Evolutionary conservation across 176 grass and related monocot species (phyloP), one percentile per base, ranked within the genome.

Genomic region (Rhynchospora pubera): DNA sequence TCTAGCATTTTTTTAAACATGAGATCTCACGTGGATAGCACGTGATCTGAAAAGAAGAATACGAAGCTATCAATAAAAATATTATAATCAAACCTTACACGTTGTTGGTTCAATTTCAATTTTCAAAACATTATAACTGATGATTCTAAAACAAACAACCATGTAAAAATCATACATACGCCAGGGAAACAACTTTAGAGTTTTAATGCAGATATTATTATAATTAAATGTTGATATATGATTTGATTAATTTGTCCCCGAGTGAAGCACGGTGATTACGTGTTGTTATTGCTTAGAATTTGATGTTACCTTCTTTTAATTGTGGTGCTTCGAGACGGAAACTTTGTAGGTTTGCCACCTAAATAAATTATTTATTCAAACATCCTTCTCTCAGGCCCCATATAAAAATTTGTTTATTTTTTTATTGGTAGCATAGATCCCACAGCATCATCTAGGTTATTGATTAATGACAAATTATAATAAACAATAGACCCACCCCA

Each of bases 361-460:
- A 78, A 53, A 63, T 52, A 79, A 51, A 48, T 24, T 30, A 63
- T 28, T 82, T 55, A 79, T 30, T 4, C 43, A 82, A 79, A 62
- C 56, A 86, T 82, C n/a, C 53, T 39, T 86, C 58, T 68, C 76
- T 66, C 19, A 45, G 44, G 5, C 73, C 50, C 23, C 48, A 16
- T 61, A 50, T 82, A 26, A 72, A n/a, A 68, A 51, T 51, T 48
- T 64, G 3, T 44, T 7, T 9, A n/a, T 82, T 45, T 57, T 63
- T 71, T 73, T 81, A 42, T 81, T 67, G 53, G 39, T 67, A 23
- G 78, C 79, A 82, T 65, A 81, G 85, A 82, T 86, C 85, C 78
- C 85, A 86, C 78, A 82, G 11, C 56, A 82, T 53, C 65, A 86
- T 68, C 18, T 68, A 70, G 18, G 6, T 22, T 84, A 77, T 50